Evolutionary conservation across 1,139 yeast species (phyloP).

Genomic region (Candida pseudoviswanathii): DNA sequence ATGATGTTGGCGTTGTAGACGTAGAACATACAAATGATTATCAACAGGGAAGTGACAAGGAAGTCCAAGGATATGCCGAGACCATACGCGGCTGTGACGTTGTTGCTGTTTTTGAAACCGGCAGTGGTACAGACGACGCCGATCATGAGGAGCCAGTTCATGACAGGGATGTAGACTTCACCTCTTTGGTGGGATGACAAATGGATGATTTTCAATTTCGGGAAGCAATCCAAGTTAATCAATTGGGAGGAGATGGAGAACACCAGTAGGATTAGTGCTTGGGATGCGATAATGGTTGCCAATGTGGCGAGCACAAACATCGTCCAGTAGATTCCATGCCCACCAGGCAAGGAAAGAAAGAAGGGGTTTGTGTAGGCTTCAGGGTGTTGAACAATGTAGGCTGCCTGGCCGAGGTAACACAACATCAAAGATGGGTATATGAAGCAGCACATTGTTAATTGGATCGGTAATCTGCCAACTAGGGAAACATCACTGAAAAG

Average conservation of each 20-base stretch:
- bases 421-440: conserved; percentile 56
- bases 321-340: conserved; percentile 49
- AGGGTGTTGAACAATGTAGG: conserved; percentile 48
- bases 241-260: conserved; percentile 55
- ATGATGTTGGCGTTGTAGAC: conserved; percentile 42
- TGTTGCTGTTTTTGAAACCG: conserved; percentile 51
- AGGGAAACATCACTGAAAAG: conserved; percentile 67
- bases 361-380: conserved; percentile 43
- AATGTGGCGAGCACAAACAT: conserved; percentile 55
- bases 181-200: conserved; percentile 47
- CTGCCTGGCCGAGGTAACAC: conserved; percentile 60
- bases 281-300: conserved; percentile 60
- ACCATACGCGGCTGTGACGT: conserved; percentile 63
- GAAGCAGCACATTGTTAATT: conserved; percentile 43
- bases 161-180: conserved; percentile 52
- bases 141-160: conserved; percentile 51
- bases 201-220: conserved; percentile 47
- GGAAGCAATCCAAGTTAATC: conserved; percentile 56
- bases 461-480: conserved; percentile 52
- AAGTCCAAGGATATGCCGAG: conserved; percentile 60
- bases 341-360: conserved; percentile 55
- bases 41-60: conserved; percentile 50
- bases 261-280: conserved; percentile 59
- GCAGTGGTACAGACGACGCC: conserved; percentile 53
- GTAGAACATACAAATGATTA: conserved; percentile 46